Percentiles rank a stretch among this genome's conserved stretches.
Conservation (phyloP, 768 basidiomycete species). For the Podaxis pistillaris region DNA sequence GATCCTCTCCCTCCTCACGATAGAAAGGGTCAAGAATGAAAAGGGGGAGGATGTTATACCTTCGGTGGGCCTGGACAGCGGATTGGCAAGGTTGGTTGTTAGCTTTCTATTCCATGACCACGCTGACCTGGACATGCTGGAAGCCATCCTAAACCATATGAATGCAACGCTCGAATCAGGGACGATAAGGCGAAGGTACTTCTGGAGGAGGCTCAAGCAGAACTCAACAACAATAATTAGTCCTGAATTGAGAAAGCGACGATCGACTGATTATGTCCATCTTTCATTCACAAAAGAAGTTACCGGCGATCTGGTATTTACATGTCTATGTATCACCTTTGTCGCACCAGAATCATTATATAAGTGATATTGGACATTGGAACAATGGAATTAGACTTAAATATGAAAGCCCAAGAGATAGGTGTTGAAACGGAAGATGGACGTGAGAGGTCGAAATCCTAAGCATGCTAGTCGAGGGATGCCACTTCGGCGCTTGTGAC, state of each 20-base stretch:
- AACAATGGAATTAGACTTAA: too few species aligned
- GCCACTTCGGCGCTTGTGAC: too few species aligned
- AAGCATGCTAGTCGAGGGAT: too few species aligned
- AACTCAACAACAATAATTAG: neutral
- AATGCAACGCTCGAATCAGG: neutral
- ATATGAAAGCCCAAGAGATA: too few species aligned
- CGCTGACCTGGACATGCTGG: too few species aligned
- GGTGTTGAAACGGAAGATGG: too few species aligned
- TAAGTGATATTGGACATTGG: too few species aligned
- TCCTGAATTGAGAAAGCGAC: neutral
- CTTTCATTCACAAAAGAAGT: neutral
- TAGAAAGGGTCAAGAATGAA: neutral
- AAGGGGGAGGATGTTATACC: conserved; percentile 1
- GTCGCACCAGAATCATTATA: too few species aligned
- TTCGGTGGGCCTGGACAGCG: neutral
- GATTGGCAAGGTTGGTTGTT: conserved; percentile 3
- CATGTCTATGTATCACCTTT: too few species aligned
- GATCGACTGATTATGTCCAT: neutral
- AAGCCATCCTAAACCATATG: conserved; percentile 6
- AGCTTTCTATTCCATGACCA: neutral
- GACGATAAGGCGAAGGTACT: neutral
- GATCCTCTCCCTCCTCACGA: neutral
- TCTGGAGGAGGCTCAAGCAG: neutral
- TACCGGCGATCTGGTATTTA: neutral
- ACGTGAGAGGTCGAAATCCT: too few species aligned